Percentiles rank a stretch among this genome's conserved stretches.
phyloP scores from a whole-genome alignment of 768 basidiomycete species.

The Mycena pura region DNA sequence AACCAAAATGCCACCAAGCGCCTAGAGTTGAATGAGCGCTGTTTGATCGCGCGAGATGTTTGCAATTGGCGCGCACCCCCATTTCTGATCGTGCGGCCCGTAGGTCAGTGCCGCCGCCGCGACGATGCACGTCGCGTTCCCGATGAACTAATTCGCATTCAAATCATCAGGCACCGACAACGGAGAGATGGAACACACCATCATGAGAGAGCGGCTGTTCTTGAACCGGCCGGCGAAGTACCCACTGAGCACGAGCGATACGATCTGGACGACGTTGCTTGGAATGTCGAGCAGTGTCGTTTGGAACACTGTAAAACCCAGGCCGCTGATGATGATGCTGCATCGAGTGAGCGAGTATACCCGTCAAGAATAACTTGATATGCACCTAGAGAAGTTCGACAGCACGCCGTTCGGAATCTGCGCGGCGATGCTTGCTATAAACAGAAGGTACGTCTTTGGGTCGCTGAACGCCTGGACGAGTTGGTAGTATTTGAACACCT shows the following conservation, averaged over 20 bases:
- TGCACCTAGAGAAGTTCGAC: slow-evolving; percentile 31
- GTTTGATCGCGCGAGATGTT: not conserved
- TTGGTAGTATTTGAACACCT: slow-evolving; percentile 43
- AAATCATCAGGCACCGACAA: not conserved
- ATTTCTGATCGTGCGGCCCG: slow-evolving; percentile 24
- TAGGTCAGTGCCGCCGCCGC: slow-evolving; percentile 24
- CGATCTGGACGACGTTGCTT: slow-evolving; percentile 20
- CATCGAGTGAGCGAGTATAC: slow-evolving; percentile 26
- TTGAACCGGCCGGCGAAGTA: slow-evolving; percentile 30
- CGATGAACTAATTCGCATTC: slow-evolving; percentile 12
- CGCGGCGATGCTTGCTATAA: slow-evolving; percentile 39
- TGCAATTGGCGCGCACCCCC: slow-evolving; percentile 8
- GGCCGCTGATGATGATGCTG: slow-evolving; percentile 39
- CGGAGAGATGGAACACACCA: slow-evolving; percentile 17
- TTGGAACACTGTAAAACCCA: slow-evolving; percentile 28
- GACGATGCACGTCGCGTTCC: slow-evolving; percentile 18
- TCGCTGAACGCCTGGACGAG: slow-evolving; percentile 37
- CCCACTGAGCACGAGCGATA: slow-evolving; percentile 22
- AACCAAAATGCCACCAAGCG: slow-evolving; percentile 28
- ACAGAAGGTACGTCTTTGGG: slow-evolving; percentile 43
- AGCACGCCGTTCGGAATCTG: slow-evolving; percentile 39
- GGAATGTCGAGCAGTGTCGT: slow-evolving; percentile 24
- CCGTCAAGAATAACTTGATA: not conserved
- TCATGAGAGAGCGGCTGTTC: slow-evolving; percentile 31
- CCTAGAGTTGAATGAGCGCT: not conserved